Base-by-base conservation (phyloP, 2,329 filamentous ascomycete species). In the Cladosporium sp. region DNA sequence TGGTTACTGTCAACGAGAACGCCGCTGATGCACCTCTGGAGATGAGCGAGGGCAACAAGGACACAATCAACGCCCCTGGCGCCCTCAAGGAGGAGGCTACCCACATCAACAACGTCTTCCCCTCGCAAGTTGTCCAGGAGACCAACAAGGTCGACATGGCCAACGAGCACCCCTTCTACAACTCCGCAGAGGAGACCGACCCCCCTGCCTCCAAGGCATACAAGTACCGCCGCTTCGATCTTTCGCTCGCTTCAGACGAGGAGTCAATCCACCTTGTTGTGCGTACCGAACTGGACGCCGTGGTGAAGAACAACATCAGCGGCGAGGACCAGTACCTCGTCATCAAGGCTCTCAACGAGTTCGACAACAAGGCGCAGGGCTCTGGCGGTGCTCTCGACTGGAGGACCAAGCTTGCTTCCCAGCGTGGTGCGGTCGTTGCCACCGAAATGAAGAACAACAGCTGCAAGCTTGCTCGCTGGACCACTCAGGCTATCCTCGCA, bases 361-460 rank as follows among this genome's bases (percentile, higher is more conserved):
- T 98, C 78, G 95, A 99, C 83, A 93, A 88, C 88, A 97, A 97
- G 85, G 95, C 95, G 28, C 93, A 96, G 78, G 95, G 95, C 73
- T 92, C 91, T 71, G 95, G 95, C 72, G 93, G 94, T 70, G 95
- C 95, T 64, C 86, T 99, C 62, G 95, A 99, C 86, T 99, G 95
- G 95, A 88, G 95, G 78, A 90, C 89, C 72, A 99, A 99, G 87
- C 87, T 99, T 67, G 91, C 91, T 70, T 92, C 89, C 73, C 93
- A 97, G 84, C 91, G 95, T 75, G 95, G 95, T 88, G 95, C 95
- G 65, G 94, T 99, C 52, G 91, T 99, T 29, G 95, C 95, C 23
- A 99, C 95, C 14, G 95, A 99, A 84, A 99, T 99, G 95, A 99
- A 99, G 91, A 99, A 99, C 88, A 99, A 99, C 87, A 93, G 89